These are phyloP conservation scores for Lophium mytilinum DNA, from an alignment of 495 filamentous ascomycete genomes.

Conservation along the genomic window DNA sequence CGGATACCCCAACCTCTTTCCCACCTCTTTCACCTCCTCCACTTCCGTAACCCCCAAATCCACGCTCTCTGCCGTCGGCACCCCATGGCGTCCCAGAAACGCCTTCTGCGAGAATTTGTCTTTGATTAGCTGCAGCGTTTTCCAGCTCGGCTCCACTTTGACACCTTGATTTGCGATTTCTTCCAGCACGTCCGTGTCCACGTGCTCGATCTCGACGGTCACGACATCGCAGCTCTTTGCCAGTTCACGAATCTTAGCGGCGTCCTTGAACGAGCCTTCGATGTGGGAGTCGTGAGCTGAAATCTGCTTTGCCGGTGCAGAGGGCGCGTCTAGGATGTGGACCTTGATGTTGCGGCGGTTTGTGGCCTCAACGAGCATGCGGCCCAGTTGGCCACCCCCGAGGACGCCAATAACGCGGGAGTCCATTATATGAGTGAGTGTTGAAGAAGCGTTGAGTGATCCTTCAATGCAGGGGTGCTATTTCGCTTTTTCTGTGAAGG, in stretches of 20 bases:
- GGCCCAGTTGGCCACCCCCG: constrained; percentile 74
- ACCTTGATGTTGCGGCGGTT: constrained; percentile 77
- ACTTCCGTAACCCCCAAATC: constrained; percentile 45
- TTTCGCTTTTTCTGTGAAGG: too few species aligned
- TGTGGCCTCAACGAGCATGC: constrained; percentile 91
- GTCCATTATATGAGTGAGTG: constrained; percentile 6
- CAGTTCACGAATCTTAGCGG: constrained; percentile 64
- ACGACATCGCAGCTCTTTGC: constrained; percentile 72
- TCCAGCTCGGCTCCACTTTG: constrained; percentile 78
- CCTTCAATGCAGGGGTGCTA: too few species aligned
- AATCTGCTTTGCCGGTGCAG: constrained; percentile 85
- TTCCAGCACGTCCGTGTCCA: constrained; percentile 85
- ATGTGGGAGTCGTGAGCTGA: constrained; percentile 68
- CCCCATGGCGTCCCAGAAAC: constrained; percentile 55
- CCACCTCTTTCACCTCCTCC: constrained; percentile 36
- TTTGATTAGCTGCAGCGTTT: constrained; percentile 84
- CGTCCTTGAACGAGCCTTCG: constrained; percentile 76
- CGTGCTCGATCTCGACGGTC: constrained; percentile 97
- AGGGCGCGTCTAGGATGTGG: constrained; percentile 68
- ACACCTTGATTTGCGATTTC: constrained; percentile 49
- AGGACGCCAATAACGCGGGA: constrained; percentile 50
- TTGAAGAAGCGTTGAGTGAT: too few species aligned
- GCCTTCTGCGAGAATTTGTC: constrained; percentile 94
- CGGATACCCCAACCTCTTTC: constrained; percentile 64
- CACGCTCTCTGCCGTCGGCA: constrained; percentile 58